Conservation (phyloP, 2,329 filamentous ascomycete species). For the Calonectria fujianensis region DNA sequence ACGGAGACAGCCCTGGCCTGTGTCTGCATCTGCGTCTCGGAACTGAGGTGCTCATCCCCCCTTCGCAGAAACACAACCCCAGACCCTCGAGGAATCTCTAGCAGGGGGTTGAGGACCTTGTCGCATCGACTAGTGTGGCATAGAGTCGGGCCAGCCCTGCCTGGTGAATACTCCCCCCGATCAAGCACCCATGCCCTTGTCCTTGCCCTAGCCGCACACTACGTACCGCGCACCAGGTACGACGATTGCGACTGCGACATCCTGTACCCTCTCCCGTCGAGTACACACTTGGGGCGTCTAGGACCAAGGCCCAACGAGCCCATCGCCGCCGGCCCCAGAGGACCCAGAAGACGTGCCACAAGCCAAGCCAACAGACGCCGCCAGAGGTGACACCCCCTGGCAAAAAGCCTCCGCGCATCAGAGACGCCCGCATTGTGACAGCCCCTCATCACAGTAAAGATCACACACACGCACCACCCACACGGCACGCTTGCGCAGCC, state of each 20-base stretch:
- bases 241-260: constrained; percentile 9
- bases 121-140: constrained; percentile 35
- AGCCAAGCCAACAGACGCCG: constrained; percentile 16
- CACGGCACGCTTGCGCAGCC: constrained; percentile 27
- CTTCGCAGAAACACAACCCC: constrained; percentile 36
- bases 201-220: constrained; percentile 24
- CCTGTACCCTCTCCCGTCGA: not conserved
- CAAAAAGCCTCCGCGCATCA: constrained; percentile 9
- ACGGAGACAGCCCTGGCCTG: constrained; percentile 32
- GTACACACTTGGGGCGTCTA: not conserved
- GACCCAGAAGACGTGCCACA: constrained; percentile 20
- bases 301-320: constrained; percentile 11
- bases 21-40: constrained; percentile 20
- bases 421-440: constrained; percentile 28
- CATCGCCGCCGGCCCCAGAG: constrained; percentile 1
- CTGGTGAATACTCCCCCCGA: constrained; percentile 12
- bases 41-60: constrained; percentile 2
- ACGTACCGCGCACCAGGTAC: constrained; percentile 27
- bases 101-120: constrained; percentile 25
- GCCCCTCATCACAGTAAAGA: constrained; percentile 28
- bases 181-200: constrained; percentile 13
- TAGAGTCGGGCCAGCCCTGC: constrained; percentile 30
- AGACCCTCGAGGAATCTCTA: constrained; percentile 29
- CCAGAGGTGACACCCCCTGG: not conserved
- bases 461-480: constrained; percentile 30